Conservation (phyloP, 1,139 yeast species). For the Meyerozyma carpophila region DNA sequence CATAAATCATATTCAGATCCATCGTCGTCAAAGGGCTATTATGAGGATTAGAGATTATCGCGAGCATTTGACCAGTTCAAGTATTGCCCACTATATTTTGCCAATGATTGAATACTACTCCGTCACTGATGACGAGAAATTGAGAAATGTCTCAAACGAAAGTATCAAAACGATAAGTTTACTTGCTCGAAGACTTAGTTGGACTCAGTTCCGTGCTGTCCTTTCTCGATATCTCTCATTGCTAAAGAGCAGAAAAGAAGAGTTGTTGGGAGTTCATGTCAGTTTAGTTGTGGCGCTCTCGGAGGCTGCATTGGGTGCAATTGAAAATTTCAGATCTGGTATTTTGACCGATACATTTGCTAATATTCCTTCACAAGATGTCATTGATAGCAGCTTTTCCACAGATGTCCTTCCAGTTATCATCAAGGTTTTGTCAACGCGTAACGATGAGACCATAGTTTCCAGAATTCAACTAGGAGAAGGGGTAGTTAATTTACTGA, state of each 20-base stretch:
- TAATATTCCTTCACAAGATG: constrained; percentile 30
- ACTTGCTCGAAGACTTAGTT: constrained; percentile 55
- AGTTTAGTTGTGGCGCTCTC: constrained; percentile 61
- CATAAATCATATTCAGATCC: constrained; percentile 77
- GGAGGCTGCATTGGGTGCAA: constrained; percentile 35
- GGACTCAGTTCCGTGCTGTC: constrained; percentile 79
- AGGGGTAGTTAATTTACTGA: constrained; percentile 67
- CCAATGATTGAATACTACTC: constrained; percentile 84
- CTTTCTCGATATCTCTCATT: constrained; percentile 64
- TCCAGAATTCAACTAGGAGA: constrained; percentile 77
- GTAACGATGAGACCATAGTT: constrained; percentile 76
- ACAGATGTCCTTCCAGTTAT: constrained; percentile 61
- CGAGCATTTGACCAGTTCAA: constrained; percentile 47
- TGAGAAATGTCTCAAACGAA: constrained; percentile 70
- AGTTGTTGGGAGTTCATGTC: constrained; percentile 54
- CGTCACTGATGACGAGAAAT: constrained; percentile 51
- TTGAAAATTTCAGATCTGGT: constrained; percentile 6
- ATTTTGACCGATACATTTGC: constrained; percentile 16
- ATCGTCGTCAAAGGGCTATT: constrained; percentile 81
- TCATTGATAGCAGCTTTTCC: constrained; percentile 49
- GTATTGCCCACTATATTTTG: constrained; percentile 72
- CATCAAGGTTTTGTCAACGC: constrained; percentile 49
- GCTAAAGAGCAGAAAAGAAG: constrained; percentile 43
- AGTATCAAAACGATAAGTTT: constrained; percentile 59
- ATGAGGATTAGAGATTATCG: constrained; percentile 43